These are phyloP conservation scores for Daldinia caldariorum DNA, from an alignment of 495 filamentous ascomycete genomes.

Conservation along the genomic window DNA sequence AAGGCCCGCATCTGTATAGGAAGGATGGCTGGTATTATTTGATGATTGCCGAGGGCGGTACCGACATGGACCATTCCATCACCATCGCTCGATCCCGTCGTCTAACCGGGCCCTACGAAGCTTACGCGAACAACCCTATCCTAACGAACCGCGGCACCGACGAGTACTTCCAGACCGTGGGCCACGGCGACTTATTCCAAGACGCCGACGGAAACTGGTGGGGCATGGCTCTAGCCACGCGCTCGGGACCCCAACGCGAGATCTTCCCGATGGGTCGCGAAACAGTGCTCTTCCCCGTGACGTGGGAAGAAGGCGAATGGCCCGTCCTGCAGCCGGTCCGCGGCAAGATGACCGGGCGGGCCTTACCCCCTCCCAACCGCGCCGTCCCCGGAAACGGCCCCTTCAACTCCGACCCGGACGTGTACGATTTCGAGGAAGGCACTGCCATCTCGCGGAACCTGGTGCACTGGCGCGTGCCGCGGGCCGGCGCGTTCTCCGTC, in stretches of 20 bases:
- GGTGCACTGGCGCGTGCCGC: constrained; percentile 57
- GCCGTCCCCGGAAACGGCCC: constrained; percentile 52
- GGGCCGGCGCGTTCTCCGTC: constrained; percentile 47
- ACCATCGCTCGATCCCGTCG: constrained; percentile 58
- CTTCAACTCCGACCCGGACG: constrained; percentile 52
- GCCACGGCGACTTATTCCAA: constrained; percentile 61
- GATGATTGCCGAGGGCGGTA: constrained; percentile 73
- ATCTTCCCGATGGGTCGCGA: constrained; percentile 68
- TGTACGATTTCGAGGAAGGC: constrained; percentile 51
- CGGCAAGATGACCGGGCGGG: constrained; percentile 55
- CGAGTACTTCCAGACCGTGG: constrained; percentile 61
- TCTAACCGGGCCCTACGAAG: constrained; percentile 63
- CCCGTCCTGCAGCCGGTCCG: constrained; percentile 54
- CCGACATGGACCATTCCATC: constrained; percentile 58
- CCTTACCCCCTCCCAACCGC: constrained; percentile 45
- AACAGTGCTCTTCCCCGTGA: constrained; percentile 60
- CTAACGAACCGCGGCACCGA: constrained; percentile 60
- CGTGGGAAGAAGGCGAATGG: constrained; percentile 59
- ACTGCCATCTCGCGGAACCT: constrained; percentile 53
- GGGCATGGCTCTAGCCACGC: constrained; percentile 59
- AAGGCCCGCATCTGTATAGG: constrained; percentile 72
- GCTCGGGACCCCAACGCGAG: constrained; percentile 50
- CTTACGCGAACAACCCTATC: constrained; percentile 59
- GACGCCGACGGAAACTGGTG: constrained; percentile 64
- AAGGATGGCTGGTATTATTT: constrained; percentile 74